Conservation (phyloP, 2,329 filamentous ascomycete genomes). For the Aureobasidium sp. region DNA sequence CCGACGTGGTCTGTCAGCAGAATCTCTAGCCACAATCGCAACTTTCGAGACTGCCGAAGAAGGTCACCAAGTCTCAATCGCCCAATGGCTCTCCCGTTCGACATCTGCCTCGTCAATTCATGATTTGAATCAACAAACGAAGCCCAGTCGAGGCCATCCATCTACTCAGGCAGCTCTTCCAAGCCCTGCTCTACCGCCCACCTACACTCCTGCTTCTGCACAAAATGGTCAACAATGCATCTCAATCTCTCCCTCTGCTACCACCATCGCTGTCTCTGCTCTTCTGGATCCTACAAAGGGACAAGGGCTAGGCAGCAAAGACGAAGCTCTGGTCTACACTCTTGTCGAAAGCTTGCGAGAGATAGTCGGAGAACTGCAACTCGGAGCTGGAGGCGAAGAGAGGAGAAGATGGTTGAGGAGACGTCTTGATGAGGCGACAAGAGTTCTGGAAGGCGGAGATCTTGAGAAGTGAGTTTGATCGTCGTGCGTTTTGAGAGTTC, state of each 20-base stretch:
- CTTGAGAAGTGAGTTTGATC: neutral
- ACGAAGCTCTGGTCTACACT: slow-evolving; percentile 58
- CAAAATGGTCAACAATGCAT: slow-evolving; percentile 25
- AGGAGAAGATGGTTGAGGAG: slow-evolving; percentile 73
- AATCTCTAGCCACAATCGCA: slow-evolving; percentile 66
- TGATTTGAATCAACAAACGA: neutral
- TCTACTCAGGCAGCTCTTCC: neutral
- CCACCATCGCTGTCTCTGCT: slow-evolving; percentile 40
- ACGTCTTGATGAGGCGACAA: slow-evolving; percentile 78
- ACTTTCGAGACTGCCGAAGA: slow-evolving; percentile 67
- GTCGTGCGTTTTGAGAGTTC: neutral
- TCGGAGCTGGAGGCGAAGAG: slow-evolving; percentile 51
- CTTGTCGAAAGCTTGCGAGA: slow-evolving; percentile 60
- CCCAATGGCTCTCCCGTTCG: slow-evolving; percentile 14
- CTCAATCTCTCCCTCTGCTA: slow-evolving; percentile 36
- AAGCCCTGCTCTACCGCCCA: neutral
- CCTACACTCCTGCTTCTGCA: slow-evolving; percentile 8
- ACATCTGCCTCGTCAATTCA: slow-evolving; percentile 6
- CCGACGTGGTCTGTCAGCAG: slow-evolving; percentile 59
- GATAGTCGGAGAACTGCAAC: slow-evolving; percentile 58
- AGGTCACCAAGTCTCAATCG: neutral
- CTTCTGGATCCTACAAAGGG: slow-evolving; percentile 39
- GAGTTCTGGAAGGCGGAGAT: slow-evolving; percentile 68
- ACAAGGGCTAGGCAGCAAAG: slow-evolving; percentile 54
- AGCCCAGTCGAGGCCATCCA: neutral